phyloP scores from a whole-genome alignment of 257 asterid species.

The Solanum ahanhuiri region DNA sequence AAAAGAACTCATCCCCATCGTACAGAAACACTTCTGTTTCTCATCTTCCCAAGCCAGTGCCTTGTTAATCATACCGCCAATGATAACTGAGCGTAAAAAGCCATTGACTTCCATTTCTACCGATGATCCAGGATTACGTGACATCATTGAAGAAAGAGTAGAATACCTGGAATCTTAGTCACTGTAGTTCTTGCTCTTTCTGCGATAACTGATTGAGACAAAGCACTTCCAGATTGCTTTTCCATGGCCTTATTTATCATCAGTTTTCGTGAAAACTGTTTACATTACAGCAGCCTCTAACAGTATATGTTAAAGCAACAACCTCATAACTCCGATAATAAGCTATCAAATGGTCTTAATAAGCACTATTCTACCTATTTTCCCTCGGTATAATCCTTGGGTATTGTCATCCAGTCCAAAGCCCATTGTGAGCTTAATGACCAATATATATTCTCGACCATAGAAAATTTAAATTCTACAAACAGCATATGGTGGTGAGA shows the following conservation, averaged over 20 bases:
- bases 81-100: conserved; percentile 45
- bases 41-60: conserved; percentile 81
- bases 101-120: conserved; percentile 2
- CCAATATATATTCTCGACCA: not conserved
- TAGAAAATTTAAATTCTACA: not conserved
- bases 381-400: not conserved
- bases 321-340: not conserved
- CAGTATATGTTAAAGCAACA: not conserved
- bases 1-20: no score
- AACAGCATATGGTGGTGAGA: not conserved
- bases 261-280: not conserved
- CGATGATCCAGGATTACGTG: not conserved
- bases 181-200: conserved; percentile 65
- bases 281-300: not conserved
- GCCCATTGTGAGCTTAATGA: not conserved
- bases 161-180: conserved; percentile 77
- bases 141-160: not conserved
- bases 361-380: not conserved
- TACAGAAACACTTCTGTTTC: conserved; percentile 64
- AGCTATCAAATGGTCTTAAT: not conserved
- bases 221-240: not conserved
- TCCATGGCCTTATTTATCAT: not conserved
- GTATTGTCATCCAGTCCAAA: not conserved
- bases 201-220: no score
- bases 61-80: conserved; percentile 55